Evolutionary conservation across 2,329 filamentous ascomycete genomes (phyloP), one percentile per base, ranked within the genome.

Genomic region (Cladorrhinum sp.): DNA sequence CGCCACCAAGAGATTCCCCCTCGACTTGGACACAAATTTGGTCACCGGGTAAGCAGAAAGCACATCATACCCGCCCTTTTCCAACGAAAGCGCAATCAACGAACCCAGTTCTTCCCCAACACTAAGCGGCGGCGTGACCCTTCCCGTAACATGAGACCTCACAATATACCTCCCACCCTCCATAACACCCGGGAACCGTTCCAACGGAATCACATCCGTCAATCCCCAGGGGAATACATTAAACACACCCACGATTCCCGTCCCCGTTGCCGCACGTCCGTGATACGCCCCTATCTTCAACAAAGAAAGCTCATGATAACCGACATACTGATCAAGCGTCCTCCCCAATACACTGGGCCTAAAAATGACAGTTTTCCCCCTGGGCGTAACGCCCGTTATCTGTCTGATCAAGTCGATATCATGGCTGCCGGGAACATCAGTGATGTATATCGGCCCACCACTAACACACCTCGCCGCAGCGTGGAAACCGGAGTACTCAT

Each of bases 401-500:
- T 96, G 88, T 25, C 81, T 75, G 62, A 99, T 89, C 16, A 99
- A 75, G 5, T 81, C 75, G 27, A 92, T 69, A 69, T 96, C 83
- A 72, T 98, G 92, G 62, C 91, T 77, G 0, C 92, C 93, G 0
- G 93, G 93, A 0, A 86, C 83, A 73, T 99, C 95, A 0, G 93
- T 98, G 72, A 99, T 93, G 69, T 96, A 97, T 45, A 99, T 89
- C 0, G 93, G 95, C 0, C 95, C 95, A 8, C 95, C 95, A 52
- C 89, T 93, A 9, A 99, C 80, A 72, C 92, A 96, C 51, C 95
- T 84, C 1, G 92, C 93, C 1, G 95, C 93, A 3, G 91, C 95
- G 68, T 99, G 95, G 71, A 95, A 96, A 0, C 83, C 84, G 0
- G 89, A 90, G 72, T 91, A 96, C 23, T 80, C 77, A 62, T 86